Conservation (phyloP, 1,139 yeast species). For the Kurtzmaniella quercitrusa region DNA sequence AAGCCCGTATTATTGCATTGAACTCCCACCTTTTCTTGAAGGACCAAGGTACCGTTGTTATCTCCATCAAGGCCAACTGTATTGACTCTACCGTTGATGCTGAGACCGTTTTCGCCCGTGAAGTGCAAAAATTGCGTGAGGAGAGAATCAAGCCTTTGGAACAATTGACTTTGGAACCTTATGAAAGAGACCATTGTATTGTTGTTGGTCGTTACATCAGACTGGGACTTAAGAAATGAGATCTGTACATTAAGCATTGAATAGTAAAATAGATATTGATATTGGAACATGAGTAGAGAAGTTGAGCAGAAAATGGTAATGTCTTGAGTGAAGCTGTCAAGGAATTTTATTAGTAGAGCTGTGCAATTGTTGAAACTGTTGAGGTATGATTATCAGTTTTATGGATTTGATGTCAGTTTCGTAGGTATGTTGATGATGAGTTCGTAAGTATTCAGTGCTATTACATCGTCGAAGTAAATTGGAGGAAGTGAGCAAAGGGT, state of each 20-base stretch:
- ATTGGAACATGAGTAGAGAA: background rate
- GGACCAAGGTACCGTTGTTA: constrained; percentile 97
- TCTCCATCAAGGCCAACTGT: constrained; percentile 99
- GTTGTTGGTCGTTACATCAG: constrained; percentile 96
- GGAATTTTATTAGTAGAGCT: no score
- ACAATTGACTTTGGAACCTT: constrained; percentile 97
- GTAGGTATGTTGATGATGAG: no score
- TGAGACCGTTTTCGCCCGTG: constrained; percentile 98
- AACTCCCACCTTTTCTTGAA: constrained; percentile 97
- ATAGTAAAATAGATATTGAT: constrained; percentile 2
- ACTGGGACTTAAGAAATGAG: constrained; percentile 65
- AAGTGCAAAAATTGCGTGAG: constrained; percentile 97
- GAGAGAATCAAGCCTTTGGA: constrained; percentile 98
- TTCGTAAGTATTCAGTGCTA: no score
- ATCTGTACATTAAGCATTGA: constrained; percentile 9
- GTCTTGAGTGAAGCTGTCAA: no score
- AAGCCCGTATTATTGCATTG: constrained; percentile 98
- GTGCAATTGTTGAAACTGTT: no score
- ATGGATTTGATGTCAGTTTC: no score
- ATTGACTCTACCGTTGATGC: constrained; percentile 99
- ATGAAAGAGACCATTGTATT: constrained; percentile 99
- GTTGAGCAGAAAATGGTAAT: no score
- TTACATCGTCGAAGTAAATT: no score
- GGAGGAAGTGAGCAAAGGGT: no score
- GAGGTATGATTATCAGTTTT: no score